Percentiles rank a stretch among this genome's conserved stretches.
These are phyloP conservation scores for Claviceps sp. DNA, from an alignment of 2,329 filamentous ascomycete genomes.

Conservation along the genomic window DNA sequence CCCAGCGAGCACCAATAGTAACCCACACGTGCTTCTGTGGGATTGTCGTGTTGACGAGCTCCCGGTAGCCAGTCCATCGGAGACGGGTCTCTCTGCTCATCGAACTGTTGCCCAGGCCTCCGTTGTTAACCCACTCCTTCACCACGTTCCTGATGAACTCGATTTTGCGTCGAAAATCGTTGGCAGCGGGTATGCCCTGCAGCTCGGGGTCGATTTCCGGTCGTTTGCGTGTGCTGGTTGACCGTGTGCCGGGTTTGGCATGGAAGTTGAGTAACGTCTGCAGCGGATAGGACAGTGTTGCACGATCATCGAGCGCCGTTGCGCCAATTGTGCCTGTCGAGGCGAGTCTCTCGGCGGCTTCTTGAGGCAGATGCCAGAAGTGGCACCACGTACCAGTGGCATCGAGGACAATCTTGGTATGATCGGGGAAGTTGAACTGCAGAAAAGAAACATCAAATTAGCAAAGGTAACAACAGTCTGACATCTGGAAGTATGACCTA, in stretches of 20 bases:
- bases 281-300: constrained; percentile 57
- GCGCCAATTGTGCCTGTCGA: constrained; percentile 54
- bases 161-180: constrained; percentile 61
- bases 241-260: constrained; percentile 30
- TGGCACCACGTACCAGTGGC: constrained; percentile 61
- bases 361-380: constrained; percentile 62
- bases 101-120: constrained; percentile 54
- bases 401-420: constrained; percentile 73
- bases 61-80: constrained; percentile 45
- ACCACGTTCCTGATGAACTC: constrained; percentile 57
- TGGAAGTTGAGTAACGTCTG: constrained; percentile 61
- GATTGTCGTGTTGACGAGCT: constrained; percentile 35
- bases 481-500: constrained; percentile 19
- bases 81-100: constrained; percentile 41
- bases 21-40: constrained; percentile 56
- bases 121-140: constrained; percentile 56
- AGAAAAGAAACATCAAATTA: neutral
- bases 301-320: constrained; percentile 56
- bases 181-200: constrained; percentile 54
- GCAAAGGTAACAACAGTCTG: neutral
- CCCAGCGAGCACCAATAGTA: constrained; percentile 49
- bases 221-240: constrained; percentile 37
- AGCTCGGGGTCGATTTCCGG: constrained; percentile 48
- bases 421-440: constrained; percentile 77
- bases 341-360: constrained; percentile 53